phyloP scores from a whole-genome alignment of 2,329 filamentous ascomycete genomes.

The Aspergillus floridensis region DNA sequence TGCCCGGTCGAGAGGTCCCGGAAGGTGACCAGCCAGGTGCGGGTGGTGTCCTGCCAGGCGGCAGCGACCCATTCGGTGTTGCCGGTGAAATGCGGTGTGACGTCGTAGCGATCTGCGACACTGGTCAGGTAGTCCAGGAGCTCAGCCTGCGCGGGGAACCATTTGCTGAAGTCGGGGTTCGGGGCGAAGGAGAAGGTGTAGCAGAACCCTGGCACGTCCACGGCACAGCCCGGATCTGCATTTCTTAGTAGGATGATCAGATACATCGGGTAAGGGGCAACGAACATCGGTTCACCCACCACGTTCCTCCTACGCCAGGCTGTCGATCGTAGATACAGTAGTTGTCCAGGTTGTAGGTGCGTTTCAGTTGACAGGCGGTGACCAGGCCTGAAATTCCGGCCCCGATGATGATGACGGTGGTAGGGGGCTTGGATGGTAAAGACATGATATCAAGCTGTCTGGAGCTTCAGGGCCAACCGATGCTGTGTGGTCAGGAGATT shows the following conservation, averaged over 20 bases:
- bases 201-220: slow-evolving; percentile 12
- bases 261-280: background rate
- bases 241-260: background rate
- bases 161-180: slow-evolving; percentile 8
- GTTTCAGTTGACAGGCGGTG: slow-evolving; percentile 11
- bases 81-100: slow-evolving; percentile 6
- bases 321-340: slow-evolving; percentile 13
- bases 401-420: slow-evolving; percentile 13
- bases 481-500: background rate
- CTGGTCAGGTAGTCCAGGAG: slow-evolving; percentile 3
- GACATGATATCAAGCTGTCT: background rate
- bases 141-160: slow-evolving; percentile 9
- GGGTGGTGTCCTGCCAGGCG: slow-evolving; percentile 3
- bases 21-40: slow-evolving; percentile 6
- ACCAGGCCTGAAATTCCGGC: slow-evolving; percentile 11
- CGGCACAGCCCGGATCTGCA: slow-evolving; percentile 12
- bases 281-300: slow-evolving; percentile 14
- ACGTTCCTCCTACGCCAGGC: slow-evolving; percentile 7
- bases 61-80: slow-evolving; percentile 9
- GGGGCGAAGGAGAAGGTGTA: slow-evolving; percentile 14
- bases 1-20: background rate
- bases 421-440: slow-evolving; percentile 1
- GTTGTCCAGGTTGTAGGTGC: slow-evolving; percentile 4
- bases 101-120: background rate
- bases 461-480: too few species aligned